Percentiles rank a stretch among this genome's conserved stretches.
phyloP scores from a whole-genome alignment of 441 rosid genomes.

The Eruca vesicaria region DNA sequence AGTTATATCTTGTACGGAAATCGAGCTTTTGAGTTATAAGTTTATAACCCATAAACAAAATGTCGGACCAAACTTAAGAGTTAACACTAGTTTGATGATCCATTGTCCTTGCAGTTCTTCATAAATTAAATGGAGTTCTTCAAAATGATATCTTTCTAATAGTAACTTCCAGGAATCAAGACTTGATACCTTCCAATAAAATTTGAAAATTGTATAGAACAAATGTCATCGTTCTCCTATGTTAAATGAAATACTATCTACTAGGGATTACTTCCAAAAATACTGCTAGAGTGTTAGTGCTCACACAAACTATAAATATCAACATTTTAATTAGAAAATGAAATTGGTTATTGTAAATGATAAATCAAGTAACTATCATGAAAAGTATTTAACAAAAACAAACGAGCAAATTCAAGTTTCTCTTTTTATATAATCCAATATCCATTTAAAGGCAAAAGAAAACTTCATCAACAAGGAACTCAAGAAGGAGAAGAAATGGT shows the following conservation, averaged over 20 bases:
- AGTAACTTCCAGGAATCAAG: background rate
- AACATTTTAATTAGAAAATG: background rate
- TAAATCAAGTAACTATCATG: slow-evolving; percentile 3
- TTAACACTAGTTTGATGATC: background rate
- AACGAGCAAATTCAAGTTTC: slow-evolving; percentile 3
- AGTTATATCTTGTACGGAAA: background rate
- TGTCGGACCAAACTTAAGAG: background rate
- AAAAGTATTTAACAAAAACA: background rate
- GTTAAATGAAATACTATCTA: background rate
- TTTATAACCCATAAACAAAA: background rate
- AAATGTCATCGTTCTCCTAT: background rate
- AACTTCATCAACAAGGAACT: slow-evolving; percentile 14
- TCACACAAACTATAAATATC: background rate
- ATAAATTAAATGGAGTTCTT: background rate
- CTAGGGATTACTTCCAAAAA: background rate
- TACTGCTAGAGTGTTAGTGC: background rate
- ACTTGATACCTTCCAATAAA: background rate
- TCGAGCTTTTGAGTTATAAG: background rate
- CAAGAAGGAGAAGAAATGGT: slow-evolving; percentile 9
- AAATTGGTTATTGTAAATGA: background rate
- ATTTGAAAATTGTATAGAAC: background rate
- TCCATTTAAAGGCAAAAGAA: background rate
- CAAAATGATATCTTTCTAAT: background rate
- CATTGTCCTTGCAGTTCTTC: background rate
- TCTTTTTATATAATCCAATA: slow-evolving; percentile 20